Evolutionary conservation across 345 rosid genomes (phyloP).

Genomic region (Brassica rapa): DNA sequence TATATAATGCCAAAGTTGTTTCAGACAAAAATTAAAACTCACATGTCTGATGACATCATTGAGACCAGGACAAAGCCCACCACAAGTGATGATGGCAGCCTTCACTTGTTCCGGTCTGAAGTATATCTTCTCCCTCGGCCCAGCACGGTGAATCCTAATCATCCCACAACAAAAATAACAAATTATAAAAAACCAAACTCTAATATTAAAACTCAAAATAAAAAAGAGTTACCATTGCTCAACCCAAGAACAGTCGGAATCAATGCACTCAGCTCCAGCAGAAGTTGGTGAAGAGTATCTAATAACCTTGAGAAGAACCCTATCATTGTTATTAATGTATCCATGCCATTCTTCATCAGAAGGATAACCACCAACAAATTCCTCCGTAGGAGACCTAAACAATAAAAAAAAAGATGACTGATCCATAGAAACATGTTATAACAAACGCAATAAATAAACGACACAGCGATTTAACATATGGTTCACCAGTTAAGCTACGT

Average conservation of each 20-base stretch:
- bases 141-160: constrained; percentile 87
- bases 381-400: constrained; percentile 66
- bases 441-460: neutral
- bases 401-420: neutral
- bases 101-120: constrained; percentile 85
- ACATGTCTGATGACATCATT: constrained; percentile 94
- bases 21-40: constrained; percentile 9
- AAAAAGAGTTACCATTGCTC: constrained; percentile 69
- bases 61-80: constrained; percentile 95
- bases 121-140: constrained; percentile 83
- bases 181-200: neutral
- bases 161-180: neutral
- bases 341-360: constrained; percentile 98
- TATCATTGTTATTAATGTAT: constrained; percentile 82
- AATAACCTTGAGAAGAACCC: constrained; percentile 94
- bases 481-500: neutral
- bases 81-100: constrained; percentile 91
- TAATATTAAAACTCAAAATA: neutral
- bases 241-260: constrained; percentile 78
- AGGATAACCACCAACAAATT: constrained; percentile 76
- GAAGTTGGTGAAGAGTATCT: constrained; percentile 68
- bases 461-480: neutral
- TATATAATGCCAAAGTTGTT: neutral
- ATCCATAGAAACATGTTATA: neutral
- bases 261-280: constrained; percentile 87